phyloP scores from a whole-genome alignment of 208 protist species.

The Leptomonas pyrrhocoris region DNA sequence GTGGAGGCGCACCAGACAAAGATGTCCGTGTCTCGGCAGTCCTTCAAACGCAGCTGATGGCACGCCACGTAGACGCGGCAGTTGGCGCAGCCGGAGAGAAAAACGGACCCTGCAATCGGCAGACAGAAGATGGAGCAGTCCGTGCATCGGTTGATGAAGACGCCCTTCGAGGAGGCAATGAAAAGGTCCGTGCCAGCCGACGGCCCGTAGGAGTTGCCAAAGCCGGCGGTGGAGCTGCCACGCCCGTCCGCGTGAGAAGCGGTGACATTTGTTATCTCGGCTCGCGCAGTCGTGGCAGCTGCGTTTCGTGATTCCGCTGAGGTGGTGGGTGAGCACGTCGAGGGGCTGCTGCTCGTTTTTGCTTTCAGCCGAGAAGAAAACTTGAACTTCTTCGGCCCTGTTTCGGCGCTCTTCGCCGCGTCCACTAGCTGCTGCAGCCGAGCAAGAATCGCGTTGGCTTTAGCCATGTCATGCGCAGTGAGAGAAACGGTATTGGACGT shows the following conservation, averaged over 20 bases:
- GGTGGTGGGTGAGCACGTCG: neutral
- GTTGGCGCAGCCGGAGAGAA: conserved; percentile 65
- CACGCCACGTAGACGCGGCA: conserved; percentile 83
- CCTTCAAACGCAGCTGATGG: conserved; percentile 86
- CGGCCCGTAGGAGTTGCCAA: conserved; percentile 50
- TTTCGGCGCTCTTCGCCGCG: conserved; percentile 14
- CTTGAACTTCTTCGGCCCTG: conserved; percentile 50
- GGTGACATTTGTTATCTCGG: neutral
- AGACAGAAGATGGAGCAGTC: conserved; percentile 60
- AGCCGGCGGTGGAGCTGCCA: conserved; percentile 7
- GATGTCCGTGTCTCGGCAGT: conserved; percentile 64
- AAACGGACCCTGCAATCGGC: conserved; percentile 80
- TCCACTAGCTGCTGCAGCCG: conserved; percentile 71
- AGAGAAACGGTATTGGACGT: conserved; percentile 54
- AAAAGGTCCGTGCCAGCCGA: conserved; percentile 37
- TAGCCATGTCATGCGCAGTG: conserved; percentile 82
- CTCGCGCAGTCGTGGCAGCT: neutral
- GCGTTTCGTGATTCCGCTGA: neutral
- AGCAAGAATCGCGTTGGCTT: conserved; percentile 63
- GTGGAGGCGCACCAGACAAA: conserved; percentile 85
- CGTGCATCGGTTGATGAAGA: conserved; percentile 59
- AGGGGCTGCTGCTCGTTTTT: conserved; percentile 6
- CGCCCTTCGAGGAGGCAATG: conserved; percentile 49
- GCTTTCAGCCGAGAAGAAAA: conserved; percentile 48
- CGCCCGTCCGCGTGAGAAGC: neutral